Base-by-base conservation (phyloP, 805 yeast genomes). In the Phaffomyces antillensis region DNA sequence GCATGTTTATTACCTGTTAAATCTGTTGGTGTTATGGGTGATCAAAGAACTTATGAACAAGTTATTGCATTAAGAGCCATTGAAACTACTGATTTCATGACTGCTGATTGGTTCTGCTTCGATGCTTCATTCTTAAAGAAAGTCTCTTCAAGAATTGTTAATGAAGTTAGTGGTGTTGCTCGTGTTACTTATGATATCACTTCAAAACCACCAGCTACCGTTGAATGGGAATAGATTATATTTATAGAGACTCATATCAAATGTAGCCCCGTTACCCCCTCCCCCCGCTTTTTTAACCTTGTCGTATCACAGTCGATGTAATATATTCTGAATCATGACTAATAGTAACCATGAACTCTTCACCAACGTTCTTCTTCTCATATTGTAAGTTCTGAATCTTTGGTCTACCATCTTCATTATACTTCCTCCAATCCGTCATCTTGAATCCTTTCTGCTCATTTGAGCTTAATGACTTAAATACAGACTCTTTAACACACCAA, bases 21-120 rank as follows among this genome's bases (percentile, higher is more conserved):
- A 72, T 86, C 97, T 43, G 99, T 93, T 46, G 99, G 99, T 73
- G 99, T 93, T 54, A 87, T 88, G 96, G 99, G 99, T 64, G 99
- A 93, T 70, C 96, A 93, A 76, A 85, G 99, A 75, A 88, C 97
- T 49, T 93, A 93, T 65, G 99, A 93, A 68, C 99, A 93, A 73
- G 99, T 93, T 52, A 93, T 93, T 73, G 99, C 99, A 40, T 79
- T 93, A 64, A 85, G 99, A 72, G 99, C 99, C 56, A 88, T 93
- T 59, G 97, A 90, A 73, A 93, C 99, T 44, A 78, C 81, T 50
- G 99, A 93, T 72, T 93, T 93, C 78, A 93, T 93, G 99, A 93
- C 99, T 60, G 99, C 99, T 51, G 99, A 93, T 70, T 93, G 99
- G 99, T 93, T 71, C 67, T 86, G 84, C 53, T 93, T 93, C 63